phyloP scores from a whole-genome alignment of 1,284 basidiomycete species.

The Coniferiporia weirii region DNA sequence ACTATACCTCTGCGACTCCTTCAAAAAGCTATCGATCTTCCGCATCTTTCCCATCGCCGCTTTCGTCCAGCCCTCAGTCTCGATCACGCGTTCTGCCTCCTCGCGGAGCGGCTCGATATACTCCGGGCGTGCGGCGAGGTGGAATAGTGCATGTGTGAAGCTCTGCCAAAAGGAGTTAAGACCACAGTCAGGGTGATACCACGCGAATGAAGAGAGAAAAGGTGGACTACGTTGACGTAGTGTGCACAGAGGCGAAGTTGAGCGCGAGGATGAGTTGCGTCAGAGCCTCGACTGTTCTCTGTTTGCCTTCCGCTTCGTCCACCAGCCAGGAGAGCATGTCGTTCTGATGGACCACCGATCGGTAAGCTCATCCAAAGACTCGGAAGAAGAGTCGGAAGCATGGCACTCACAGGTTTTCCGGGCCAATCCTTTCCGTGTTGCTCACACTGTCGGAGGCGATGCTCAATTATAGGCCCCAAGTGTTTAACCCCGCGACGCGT shows the following conservation, averaged over 20 bases:
- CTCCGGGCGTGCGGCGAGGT: constrained; percentile 38
- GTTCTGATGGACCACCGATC: constrained; percentile 24
- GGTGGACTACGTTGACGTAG: constrained; percentile 24
- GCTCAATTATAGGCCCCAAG: constrained; percentile 33
- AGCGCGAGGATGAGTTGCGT: constrained; percentile 29
- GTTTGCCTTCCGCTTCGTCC: constrained; percentile 29
- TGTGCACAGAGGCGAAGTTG: constrained; percentile 38
- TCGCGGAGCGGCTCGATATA: constrained; percentile 39
- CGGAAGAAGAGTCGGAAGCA: neutral
- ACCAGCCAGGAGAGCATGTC: constrained; percentile 41
- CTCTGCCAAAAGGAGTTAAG: constrained; percentile 25
- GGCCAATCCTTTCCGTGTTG: constrained; percentile 32
- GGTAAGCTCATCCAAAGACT: neutral
- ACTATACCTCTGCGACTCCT: constrained; percentile 38
- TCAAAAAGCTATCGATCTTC: constrained; percentile 47
- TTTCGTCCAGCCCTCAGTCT: constrained; percentile 41
- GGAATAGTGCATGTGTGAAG: constrained; percentile 35
- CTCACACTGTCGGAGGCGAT: constrained; percentile 28
- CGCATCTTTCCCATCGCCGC: constrained; percentile 36
- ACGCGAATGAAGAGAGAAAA: no score
- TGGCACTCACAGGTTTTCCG: constrained; percentile 32
- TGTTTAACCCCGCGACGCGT: constrained; percentile 24
- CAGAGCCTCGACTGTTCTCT: constrained; percentile 28
- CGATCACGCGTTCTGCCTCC: constrained; percentile 35
- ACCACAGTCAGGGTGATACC: no score